Evolutionary conservation across 129 eudicot genomes (phyloP).

Genomic region (Lactuca sativa): DNA sequence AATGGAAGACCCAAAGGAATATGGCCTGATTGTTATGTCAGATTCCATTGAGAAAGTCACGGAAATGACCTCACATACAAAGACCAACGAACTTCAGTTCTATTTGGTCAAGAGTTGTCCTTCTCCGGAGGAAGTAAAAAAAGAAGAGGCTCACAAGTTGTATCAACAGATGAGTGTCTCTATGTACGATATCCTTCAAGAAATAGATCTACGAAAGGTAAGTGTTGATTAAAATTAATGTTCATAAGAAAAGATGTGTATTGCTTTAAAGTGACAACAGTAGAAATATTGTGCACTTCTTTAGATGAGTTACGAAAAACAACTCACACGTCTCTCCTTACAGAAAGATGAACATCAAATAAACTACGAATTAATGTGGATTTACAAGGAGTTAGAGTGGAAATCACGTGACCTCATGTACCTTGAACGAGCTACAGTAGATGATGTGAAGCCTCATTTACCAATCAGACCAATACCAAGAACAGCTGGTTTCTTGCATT

Average conservation of each 20-base stretch:
- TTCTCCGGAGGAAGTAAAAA: background rate
- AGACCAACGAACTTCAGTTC: background rate
- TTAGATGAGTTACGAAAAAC: background rate
- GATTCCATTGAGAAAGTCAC: background rate
- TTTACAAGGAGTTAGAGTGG: background rate
- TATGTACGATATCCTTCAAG: conserved; percentile 14
- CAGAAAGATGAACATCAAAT: conserved; percentile 11
- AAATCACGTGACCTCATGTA: background rate
- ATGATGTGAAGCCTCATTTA: background rate
- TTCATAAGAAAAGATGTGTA: background rate
- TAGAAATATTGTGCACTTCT: background rate
- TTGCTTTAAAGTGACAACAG: background rate
- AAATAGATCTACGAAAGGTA: conserved; percentile 23
- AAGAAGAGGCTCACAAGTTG: background rate
- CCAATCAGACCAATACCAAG: conserved; percentile 14
- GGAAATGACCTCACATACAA: background rate
- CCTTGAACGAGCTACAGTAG: background rate
- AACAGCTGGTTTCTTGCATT: conserved; percentile 10
- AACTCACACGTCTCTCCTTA: background rate
- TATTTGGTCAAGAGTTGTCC: background rate
- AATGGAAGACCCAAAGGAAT: conserved; percentile 14
- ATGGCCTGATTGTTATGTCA: background rate
- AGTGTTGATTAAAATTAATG: background rate
- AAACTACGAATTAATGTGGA: conserved; percentile 5
- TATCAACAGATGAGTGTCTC: conserved; percentile 5